phyloP scores from a whole-genome alignment of 192 early-diverging fungal species.

The Coemansia furcata region DNA sequence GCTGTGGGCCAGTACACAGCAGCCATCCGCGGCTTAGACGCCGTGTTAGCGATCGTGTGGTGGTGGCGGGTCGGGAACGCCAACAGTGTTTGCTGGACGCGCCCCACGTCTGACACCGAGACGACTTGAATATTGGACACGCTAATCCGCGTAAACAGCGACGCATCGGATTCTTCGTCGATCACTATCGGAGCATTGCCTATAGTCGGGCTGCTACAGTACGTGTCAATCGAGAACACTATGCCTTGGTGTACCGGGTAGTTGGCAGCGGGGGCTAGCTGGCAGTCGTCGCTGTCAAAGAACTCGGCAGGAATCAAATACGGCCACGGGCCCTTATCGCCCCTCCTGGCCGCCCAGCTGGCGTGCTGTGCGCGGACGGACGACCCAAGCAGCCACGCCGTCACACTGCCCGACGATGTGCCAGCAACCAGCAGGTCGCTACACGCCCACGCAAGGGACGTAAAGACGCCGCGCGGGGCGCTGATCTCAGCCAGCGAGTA shows the following conservation, averaged over 20 bases:
- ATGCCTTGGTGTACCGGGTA: conserved; percentile 19
- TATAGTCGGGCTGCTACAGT: not conserved
- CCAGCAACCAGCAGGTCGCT: conserved; percentile 29
- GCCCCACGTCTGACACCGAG: conserved; percentile 13
- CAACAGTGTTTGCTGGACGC: conserved; percentile 15
- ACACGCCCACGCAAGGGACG: conserved; percentile 31
- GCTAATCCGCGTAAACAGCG: conserved; percentile 10
- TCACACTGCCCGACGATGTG: conserved; percentile 24
- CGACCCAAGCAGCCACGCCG: conserved; percentile 17
- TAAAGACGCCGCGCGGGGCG: conserved; percentile 26
- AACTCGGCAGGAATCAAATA: conserved; percentile 2
- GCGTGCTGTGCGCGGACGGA: conserved; percentile 11
- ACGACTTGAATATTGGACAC: conserved; percentile 15
- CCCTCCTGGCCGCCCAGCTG: not conserved
- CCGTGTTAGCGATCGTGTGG: conserved; percentile 1
- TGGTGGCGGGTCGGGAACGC: conserved; percentile 12
- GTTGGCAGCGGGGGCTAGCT: conserved; percentile 15
- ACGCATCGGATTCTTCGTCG: not conserved
- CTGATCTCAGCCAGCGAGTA: conserved; percentile 23
- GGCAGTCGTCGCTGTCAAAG: not conserved
- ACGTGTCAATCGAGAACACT: not conserved
- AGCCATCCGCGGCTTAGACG: not conserved
- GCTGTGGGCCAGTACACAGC: conserved; percentile 15
- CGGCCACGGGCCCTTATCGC: conserved; percentile 6
- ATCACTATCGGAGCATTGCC: not conserved